Evolutionary conservation across 2,329 filamentous ascomycete species (phyloP).

Genomic region (Botrytis squamosa): DNA sequence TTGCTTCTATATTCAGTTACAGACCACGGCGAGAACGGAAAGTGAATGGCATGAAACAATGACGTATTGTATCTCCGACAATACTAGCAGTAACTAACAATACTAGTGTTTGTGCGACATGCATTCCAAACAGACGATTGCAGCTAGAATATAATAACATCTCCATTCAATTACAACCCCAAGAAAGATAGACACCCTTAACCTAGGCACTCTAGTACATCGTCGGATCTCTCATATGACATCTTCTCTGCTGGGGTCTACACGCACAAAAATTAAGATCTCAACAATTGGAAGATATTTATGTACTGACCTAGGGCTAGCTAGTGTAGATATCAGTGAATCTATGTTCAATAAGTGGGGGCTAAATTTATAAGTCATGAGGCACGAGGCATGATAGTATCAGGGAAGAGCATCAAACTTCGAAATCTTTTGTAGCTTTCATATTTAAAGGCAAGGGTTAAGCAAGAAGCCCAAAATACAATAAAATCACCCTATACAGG

Average conservation of each 20-base stretch:
- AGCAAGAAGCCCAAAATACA: neutral
- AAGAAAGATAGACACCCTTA: neutral
- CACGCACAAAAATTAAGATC: neutral
- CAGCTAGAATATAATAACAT: neutral
- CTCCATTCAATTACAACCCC: neutral
- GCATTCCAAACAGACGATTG: neutral
- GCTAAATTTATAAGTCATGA: neutral
- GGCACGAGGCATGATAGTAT: neutral
- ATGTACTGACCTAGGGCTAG: neutral
- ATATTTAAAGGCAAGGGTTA: neutral
- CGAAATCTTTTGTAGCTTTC: accelerated
- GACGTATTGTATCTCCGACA: accelerated
- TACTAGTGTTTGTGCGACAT: neutral
- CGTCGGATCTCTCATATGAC: accelerated
- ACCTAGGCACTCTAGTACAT: neutral
- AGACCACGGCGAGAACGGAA: neutral
- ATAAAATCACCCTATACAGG: accelerated
- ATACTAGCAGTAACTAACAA: neutral
- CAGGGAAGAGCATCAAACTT: neutral
- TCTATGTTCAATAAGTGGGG: neutral
- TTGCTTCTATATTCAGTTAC: neutral
- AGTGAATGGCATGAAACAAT: accelerated
- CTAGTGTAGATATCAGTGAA: neutral
- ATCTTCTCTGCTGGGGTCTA: neutral
- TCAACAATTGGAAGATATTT: neutral